Evolutionary conservation across 2,329 filamentous ascomycete genomes (phyloP).

Genomic region (Grosmannia serpens): DNA sequence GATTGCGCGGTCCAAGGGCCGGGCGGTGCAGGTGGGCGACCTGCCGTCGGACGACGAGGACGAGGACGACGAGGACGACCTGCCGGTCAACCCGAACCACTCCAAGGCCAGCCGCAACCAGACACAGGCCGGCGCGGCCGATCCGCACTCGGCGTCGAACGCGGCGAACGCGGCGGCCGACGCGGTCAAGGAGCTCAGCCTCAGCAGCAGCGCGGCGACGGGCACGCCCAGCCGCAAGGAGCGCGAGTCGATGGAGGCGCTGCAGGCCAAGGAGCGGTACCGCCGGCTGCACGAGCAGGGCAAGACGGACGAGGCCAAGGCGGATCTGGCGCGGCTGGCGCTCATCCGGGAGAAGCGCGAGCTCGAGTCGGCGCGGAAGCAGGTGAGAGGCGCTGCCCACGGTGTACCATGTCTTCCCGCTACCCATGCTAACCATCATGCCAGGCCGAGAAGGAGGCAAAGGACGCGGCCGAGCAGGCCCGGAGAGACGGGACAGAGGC

Average conservation of each 20-base stretch:
- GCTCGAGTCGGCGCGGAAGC: slow-evolving; percentile 69
- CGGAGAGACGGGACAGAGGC: slow-evolving; percentile 40
- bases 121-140: slow-evolving; percentile 14
- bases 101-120: slow-evolving; percentile 60
- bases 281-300: slow-evolving; percentile 86
- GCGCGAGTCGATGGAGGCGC: slow-evolving; percentile 69
- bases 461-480: slow-evolving; percentile 36
- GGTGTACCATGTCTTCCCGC: no score
- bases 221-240: slow-evolving; percentile 35
- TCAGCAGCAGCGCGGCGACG: slow-evolving; percentile 18
- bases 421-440: slow-evolving; percentile 13
- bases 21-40: slow-evolving; percentile 70
- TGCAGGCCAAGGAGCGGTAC: slow-evolving; percentile 80
- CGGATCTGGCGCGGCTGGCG: slow-evolving; percentile 73
- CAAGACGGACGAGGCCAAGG: slow-evolving; percentile 91
- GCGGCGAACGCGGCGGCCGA: slow-evolving; percentile 35
- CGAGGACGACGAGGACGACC: slow-evolving; percentile 43
- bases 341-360: slow-evolving; percentile 79
- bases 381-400: slow-evolving; percentile 20
- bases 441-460: slow-evolving; percentile 48
- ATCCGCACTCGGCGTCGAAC: not conserved
- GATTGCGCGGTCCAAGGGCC: slow-evolving; percentile 58
- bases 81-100: slow-evolving; percentile 89
- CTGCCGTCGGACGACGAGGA: slow-evolving; percentile 56
- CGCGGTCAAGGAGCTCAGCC: slow-evolving; percentile 42